phyloP scores from a whole-genome alignment of 176 grass and related monocot genomes.

The Avena atlantica region DNA sequence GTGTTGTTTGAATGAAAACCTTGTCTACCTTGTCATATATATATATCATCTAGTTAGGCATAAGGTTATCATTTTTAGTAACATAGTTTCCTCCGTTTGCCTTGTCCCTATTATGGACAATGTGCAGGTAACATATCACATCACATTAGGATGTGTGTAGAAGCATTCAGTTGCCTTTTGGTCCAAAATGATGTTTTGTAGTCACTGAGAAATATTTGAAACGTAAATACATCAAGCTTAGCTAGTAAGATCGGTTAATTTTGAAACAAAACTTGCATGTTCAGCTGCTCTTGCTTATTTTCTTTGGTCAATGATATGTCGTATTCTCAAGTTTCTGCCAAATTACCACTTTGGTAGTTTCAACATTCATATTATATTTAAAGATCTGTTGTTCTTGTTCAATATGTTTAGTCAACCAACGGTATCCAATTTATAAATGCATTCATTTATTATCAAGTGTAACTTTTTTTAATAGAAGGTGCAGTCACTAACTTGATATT shows the following conservation, averaged over 20 bases:
- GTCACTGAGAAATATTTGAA: constrained; percentile 17
- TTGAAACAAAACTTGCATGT: background rate
- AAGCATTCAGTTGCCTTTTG: constrained; percentile 8
- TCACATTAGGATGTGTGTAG: constrained; percentile 9
- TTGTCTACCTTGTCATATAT: constrained; percentile 24
- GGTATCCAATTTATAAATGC: constrained; percentile 11
- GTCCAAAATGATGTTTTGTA: constrained; percentile 29
- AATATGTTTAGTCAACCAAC: constrained; percentile 23
- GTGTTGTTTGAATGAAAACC: constrained; percentile 13
- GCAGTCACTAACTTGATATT: constrained; percentile 39
- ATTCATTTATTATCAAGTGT: constrained; percentile 40
- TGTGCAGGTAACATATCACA: background rate
- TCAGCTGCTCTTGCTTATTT: constrained; percentile 23
- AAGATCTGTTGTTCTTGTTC: background rate
- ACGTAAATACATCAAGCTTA: constrained; percentile 11
- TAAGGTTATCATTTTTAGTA: constrained; percentile 10
- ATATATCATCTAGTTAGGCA: background rate
- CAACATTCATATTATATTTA: constrained; percentile 4
- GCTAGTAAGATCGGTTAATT: constrained; percentile 31
- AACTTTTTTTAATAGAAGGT: constrained; percentile 32
- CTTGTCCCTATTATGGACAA: constrained; percentile 13
- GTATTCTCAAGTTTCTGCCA: constrained; percentile 21
- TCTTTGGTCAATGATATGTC: constrained; percentile 6
- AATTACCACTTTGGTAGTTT: constrained; percentile 22
- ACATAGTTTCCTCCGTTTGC: constrained; percentile 7